Evolutionary conservation across 2,329 filamentous ascomycete genomes (phyloP).

Genomic region (Phaeosphaeria sp.): DNA sequence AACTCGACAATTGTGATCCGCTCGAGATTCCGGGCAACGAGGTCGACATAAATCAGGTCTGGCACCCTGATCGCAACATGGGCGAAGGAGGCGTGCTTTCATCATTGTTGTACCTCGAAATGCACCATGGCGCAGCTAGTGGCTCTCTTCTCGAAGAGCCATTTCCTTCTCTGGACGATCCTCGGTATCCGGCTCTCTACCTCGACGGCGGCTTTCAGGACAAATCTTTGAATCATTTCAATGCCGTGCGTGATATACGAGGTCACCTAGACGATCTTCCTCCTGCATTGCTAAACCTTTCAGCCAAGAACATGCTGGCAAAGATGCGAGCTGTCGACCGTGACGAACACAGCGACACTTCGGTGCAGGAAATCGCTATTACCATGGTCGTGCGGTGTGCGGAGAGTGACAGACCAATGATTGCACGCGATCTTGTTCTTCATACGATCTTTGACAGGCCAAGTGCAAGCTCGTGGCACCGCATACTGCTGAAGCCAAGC

Average conservation of each 20-base stretch:
- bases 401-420: constrained; percentile 38
- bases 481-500: constrained; percentile 37
- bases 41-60: constrained; percentile 9
- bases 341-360: constrained; percentile 9
- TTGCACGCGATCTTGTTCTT: constrained; percentile 38
- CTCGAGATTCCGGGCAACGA: constrained; percentile 10
- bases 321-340: constrained; percentile 8
- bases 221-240: constrained; percentile 7
- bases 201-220: constrained; percentile 41
- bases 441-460: constrained; percentile 39
- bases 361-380: constrained; percentile 31
- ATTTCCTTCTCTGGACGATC: constrained; percentile 27
- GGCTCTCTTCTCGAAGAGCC: constrained; percentile 30
- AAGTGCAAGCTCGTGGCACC: constrained; percentile 53
- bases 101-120: constrained; percentile 42
- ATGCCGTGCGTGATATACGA: constrained; percentile 8
- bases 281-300: constrained; percentile 19
- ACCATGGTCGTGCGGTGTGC: constrained; percentile 27
- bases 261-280: constrained; percentile 25
- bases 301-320: constrained; percentile 19
- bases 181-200: constrained; percentile 42
- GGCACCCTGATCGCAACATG: constrained; percentile 18
- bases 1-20: neutral
- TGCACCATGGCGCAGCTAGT: constrained; percentile 14
- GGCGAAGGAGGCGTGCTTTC: constrained; percentile 44